Evolutionary conservation across 2,329 filamentous ascomycete genomes (phyloP), one percentile per base, ranked within the genome.

Genomic region (Myriosclerotinia scirpicola): DNA sequence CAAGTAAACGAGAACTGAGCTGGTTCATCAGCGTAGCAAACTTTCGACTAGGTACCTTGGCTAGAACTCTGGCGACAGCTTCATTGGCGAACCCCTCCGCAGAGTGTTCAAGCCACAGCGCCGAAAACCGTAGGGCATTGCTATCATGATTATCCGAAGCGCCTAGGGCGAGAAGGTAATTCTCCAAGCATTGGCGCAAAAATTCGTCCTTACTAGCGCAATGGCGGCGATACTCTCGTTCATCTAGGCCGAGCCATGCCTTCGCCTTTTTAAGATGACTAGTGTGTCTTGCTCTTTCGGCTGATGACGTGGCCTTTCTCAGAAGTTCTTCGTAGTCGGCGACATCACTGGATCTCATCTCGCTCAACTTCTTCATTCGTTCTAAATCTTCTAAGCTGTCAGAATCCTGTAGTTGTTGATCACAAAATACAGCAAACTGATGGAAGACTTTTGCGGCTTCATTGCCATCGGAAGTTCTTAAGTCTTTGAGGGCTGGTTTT

Each of bases 11-110:
- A n/a, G 96, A 99, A 7, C 93, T 94, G 42, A 99, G 84, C 77
- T 99, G 95, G 74, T 97, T 99, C 88, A 97, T 96, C 62, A 99
- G 81, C 4, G 90, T 81, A 1, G 93, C 94, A 76, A 99, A 97
- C 75, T 99, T 99, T 68, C 91, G 86, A 67, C 92, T 97, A 2
- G 94, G 90, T 0, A 98, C 94, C 62, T 86, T 82, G 5, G 81
- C 79, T 20, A 99, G 81, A 74, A 93, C 81, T 67, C 85, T 86
- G 65, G 81, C 81, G 26, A 97, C 93, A 2, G 91, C 89, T 56
- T 85, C 84, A 73, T 97, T 98, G 4, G 92, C 92, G 38, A 87
- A 83, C 6, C 87, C 82, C 67, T 90, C 89, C n/a, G 87, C 86
- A 0, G 92, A 90, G 69, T 93, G 87, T 75, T 97, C 93, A 12